phyloP scores from a whole-genome alignment of 2,329 filamentous ascomycete species.

The Aspergillus oerlinghausenensis region DNA sequence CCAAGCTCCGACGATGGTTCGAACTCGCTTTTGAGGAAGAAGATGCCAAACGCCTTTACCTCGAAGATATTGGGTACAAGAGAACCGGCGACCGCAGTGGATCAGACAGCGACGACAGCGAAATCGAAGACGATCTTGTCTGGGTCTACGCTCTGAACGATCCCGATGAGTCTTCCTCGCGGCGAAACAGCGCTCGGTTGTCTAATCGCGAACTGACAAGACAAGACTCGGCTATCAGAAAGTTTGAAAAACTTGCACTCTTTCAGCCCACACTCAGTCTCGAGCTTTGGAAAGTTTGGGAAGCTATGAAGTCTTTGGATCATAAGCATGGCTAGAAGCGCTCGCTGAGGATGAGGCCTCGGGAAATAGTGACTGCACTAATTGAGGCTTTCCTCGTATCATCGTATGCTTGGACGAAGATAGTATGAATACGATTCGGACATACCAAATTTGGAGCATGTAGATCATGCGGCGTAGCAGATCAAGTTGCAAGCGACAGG shows the following conservation, averaged over 20 bases:
- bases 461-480: neutral
- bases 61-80: neutral
- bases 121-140: constrained; percentile 1
- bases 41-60: constrained; percentile 1
- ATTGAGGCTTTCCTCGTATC: neutral
- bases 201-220: neutral
- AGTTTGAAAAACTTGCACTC: neutral
- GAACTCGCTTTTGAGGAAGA: constrained; percentile 1
- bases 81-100: neutral
- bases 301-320: neutral
- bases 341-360: neutral
- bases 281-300: constrained; percentile 1
- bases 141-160: constrained; percentile 4
- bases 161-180: neutral
- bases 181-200: neutral
- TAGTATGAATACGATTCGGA: neutral
- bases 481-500: neutral
- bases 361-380: neutral
- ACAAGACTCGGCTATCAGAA: neutral
- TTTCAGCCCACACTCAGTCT: constrained; percentile 1
- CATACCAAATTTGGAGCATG: neutral
- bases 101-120: neutral
- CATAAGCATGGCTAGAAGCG: neutral
- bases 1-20: constrained; percentile 6
- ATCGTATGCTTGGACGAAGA: neutral